phyloP scores from a whole-genome alignment of 1,139 yeast species.

The Sugiyamaella sp. region DNA sequence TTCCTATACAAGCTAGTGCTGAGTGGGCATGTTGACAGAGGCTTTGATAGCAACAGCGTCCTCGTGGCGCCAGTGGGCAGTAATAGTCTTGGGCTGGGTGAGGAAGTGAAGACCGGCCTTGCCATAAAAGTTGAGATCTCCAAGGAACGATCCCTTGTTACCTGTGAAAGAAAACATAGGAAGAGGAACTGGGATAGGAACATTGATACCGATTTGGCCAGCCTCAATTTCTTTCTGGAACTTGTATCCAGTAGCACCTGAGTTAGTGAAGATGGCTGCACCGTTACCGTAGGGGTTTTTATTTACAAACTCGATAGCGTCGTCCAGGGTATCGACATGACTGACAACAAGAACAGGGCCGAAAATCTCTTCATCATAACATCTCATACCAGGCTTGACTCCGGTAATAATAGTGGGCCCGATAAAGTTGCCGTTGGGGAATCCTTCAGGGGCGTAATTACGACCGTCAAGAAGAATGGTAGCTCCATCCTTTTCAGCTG shows the following conservation, averaged over 20 bases:
- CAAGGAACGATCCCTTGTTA: conserved; percentile 73
- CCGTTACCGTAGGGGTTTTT: conserved; percentile 75
- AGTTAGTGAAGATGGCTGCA: conserved; percentile 67
- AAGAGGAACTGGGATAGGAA: conserved; percentile 82
- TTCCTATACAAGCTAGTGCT: conserved; percentile 23
- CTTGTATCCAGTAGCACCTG: conserved; percentile 70
- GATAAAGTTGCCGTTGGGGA: conserved; percentile 69
- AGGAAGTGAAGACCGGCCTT: conserved; percentile 71
- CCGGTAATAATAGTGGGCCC: conserved; percentile 71
- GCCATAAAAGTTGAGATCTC: conserved; percentile 80
- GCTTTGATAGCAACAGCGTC: conserved; percentile 43
- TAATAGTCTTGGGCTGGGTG: conserved; percentile 78
- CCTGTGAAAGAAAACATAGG: conserved; percentile 87
- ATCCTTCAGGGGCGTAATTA: conserved; percentile 52
- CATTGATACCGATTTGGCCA: conserved; percentile 81
- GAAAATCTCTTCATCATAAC: conserved; percentile 75
- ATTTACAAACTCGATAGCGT: conserved; percentile 69
- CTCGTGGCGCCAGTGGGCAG: conserved; percentile 67
- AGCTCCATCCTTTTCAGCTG: conserved; percentile 60
- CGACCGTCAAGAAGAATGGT: conserved; percentile 67
- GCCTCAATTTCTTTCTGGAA: conserved; percentile 71
- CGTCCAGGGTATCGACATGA: conserved; percentile 68
- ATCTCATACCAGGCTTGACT: conserved; percentile 69
- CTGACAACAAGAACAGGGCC: conserved; percentile 74
- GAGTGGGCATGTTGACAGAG: conserved; percentile 48